These are phyloP conservation scores for Breynia disticha DNA, from an alignment of 441 rosid species.

Conservation along the genomic window DNA sequence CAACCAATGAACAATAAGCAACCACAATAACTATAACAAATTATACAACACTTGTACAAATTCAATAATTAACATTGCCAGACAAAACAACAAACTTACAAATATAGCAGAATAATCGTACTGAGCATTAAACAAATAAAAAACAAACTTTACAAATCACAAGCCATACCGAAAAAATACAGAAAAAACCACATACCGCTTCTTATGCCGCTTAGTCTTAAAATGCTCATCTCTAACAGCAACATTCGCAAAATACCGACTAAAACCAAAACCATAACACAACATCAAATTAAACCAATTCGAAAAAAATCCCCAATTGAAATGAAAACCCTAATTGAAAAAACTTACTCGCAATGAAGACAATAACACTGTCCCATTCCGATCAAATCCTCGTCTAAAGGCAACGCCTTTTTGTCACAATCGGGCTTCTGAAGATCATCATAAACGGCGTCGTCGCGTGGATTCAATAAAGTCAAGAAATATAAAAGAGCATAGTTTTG, in stretches of 20 bases:
- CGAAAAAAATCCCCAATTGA: neutral
- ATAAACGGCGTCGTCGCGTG: conserved; percentile 79
- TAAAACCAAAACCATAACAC: conserved; percentile 19
- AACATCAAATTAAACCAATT: neutral
- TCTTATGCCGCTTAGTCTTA: conserved; percentile 84
- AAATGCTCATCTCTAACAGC: conserved; percentile 73
- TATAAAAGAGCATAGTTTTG: neutral
- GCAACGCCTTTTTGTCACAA: conserved; percentile 35
- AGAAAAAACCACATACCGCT: conserved; percentile 34
- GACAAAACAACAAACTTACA: too few species aligned
- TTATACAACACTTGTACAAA: too few species aligned
- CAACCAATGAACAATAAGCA: too few species aligned
- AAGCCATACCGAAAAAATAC: neutral
- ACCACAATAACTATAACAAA: too few species aligned
- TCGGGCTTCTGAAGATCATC: conserved; percentile 66
- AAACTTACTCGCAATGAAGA: conserved; percentile 85
- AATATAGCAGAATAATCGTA: too few species aligned
- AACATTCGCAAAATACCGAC: conserved; percentile 67
- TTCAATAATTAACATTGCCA: too few species aligned
- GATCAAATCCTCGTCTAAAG: conserved; percentile 78
- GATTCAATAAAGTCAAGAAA: conserved; percentile 31
- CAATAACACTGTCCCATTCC: conserved; percentile 97
- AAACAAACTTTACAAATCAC: neutral
- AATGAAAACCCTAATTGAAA: neutral
- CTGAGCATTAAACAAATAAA: neutral